A percentile compares a stretch with the other conserved stretches of the same genome.
phyloP scores from a whole-genome alignment of 768 basidiomycete species.

The Heimioporus sp. region DNA sequence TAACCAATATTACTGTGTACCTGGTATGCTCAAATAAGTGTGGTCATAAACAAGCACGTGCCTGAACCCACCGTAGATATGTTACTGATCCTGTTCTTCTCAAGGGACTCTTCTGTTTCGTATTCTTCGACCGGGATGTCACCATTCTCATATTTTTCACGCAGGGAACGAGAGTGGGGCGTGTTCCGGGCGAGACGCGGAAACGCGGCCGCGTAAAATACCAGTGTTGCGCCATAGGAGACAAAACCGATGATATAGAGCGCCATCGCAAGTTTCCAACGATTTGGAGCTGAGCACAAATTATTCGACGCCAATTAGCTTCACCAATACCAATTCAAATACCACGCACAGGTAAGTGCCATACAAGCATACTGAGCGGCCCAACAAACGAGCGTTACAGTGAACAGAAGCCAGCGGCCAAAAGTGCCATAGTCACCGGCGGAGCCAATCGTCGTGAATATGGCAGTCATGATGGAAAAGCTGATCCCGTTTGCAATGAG shows the following conservation, averaged over 20 bases:
- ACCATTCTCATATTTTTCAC: slow-evolving; percentile 55
- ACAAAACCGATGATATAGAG: slow-evolving; percentile 80
- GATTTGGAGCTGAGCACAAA: slow-evolving; percentile 43
- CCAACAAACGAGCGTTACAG: slow-evolving; percentile 75
- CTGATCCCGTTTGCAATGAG: slow-evolving; percentile 73
- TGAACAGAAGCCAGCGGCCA: slow-evolving; percentile 76
- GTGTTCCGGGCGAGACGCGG: slow-evolving; percentile 83
- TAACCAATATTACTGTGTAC: slow-evolving; percentile 78
- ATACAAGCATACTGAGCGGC: slow-evolving; percentile 76
- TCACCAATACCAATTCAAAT: neutral
- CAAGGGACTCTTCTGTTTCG: slow-evolving; percentile 71
- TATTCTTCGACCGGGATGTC: slow-evolving; percentile 61
- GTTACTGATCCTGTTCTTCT: slow-evolving; percentile 85
- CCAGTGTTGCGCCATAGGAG: slow-evolving; percentile 75
- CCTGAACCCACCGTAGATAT: slow-evolving; percentile 64
- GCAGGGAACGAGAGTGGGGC: slow-evolving; percentile 51
- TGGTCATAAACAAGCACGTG: too few relatives aligned
- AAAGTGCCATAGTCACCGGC: slow-evolving; percentile 43
- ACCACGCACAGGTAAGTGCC: slow-evolving; percentile 59
- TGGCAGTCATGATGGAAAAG: slow-evolving; percentile 76
- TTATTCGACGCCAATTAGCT: neutral
- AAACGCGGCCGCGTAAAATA: slow-evolving; percentile 78
- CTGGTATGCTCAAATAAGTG: slow-evolving; percentile 32
- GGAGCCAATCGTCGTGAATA: slow-evolving; percentile 76
- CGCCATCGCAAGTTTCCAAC: slow-evolving; percentile 77